Evolutionary conservation across 2,329 filamentous ascomycete genomes (phyloP).

Genomic region (Didymella pomorum): DNA sequence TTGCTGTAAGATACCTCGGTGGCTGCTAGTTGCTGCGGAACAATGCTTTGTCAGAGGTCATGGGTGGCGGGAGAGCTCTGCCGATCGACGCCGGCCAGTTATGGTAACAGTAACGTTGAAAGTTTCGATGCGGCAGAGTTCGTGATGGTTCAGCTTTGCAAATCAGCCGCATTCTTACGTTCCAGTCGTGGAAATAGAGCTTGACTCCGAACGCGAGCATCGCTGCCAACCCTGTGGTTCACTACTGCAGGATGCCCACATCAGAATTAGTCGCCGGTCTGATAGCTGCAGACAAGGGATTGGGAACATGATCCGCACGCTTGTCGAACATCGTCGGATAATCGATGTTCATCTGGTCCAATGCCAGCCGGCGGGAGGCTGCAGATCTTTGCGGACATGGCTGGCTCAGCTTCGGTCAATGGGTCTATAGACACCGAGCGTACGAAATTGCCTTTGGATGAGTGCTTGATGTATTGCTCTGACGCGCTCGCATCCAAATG

Average conservation of each 20-base stretch:
- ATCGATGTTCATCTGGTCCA: background rate
- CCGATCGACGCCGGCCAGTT: background rate
- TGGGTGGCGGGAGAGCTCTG: background rate
- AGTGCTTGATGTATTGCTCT: background rate
- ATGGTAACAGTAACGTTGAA: background rate
- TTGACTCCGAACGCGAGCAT: background rate
- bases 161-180: background rate
- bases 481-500: background rate
- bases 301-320: background rate
- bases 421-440: background rate
- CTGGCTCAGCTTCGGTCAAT: background rate
- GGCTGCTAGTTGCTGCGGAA: background rate
- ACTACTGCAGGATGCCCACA: background rate
- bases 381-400: background rate
- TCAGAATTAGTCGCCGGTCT: background rate
- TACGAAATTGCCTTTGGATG: background rate
- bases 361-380: background rate
- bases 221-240: background rate
- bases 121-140: background rate
- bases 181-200: background rate
- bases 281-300: background rate
- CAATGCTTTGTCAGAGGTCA: background rate
- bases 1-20: background rate
- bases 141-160: background rate
- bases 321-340: background rate